Evolutionary conservation across 1,284 basidiomycete species (phyloP).

Genomic region (Fomitiporia mediterranea): DNA sequence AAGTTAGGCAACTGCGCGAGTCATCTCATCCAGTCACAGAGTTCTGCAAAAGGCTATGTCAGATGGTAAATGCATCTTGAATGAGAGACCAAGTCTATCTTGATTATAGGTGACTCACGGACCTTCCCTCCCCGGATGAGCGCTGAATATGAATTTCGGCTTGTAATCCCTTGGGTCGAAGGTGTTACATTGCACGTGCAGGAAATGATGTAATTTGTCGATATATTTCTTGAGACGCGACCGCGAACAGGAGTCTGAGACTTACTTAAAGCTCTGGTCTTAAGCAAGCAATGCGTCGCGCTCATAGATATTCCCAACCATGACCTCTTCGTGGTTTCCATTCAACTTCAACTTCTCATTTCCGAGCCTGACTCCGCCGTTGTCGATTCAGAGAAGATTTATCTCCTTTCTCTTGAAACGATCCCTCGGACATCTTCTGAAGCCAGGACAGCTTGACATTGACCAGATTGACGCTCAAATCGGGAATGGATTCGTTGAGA

Average conservation of each 20-base stretch:
- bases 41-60: too few relatives aligned
- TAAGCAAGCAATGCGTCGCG: not conserved
- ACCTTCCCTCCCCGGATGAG: too few relatives aligned
- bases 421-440: conserved; percentile 80
- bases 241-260: too few relatives aligned
- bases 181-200: not conserved
- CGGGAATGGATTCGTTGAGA: conserved; percentile 81
- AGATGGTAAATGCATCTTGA: too few relatives aligned
- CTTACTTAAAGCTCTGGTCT: not conserved
- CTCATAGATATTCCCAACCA: not conserved
- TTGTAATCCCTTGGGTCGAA: too few relatives aligned
- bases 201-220: not conserved
- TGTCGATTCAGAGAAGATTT: conserved; percentile 83
- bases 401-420: conserved; percentile 85
- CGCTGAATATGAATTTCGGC: too few relatives aligned
- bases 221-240: not conserved
- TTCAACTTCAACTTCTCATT: conserved; percentile 15
- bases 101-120: too few relatives aligned
- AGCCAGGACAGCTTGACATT: conserved; percentile 83
- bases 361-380: conserved; percentile 63
- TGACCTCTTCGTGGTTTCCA: conserved; percentile 18
- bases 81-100: too few relatives aligned
- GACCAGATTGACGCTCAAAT: conserved; percentile 91
- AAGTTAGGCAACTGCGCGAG: not conserved
- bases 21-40: not conserved